These are phyloP conservation scores for Sanguinoderma infundibulare DNA, from an alignment of 1,284 basidiomycete species.

Conservation along the genomic window DNA sequence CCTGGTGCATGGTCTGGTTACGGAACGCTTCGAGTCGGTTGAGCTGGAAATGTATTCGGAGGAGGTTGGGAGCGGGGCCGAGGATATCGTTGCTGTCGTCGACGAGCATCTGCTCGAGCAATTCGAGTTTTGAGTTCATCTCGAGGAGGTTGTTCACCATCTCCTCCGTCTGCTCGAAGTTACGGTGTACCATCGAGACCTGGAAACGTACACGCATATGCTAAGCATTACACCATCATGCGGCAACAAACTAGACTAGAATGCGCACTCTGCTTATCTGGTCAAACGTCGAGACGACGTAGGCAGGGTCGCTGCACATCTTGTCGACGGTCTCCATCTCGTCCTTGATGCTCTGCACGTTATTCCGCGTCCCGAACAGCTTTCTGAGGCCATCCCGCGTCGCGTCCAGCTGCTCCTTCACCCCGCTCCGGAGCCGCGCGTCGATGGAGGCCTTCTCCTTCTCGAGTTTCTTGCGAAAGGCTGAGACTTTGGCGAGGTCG, in stretches of 20 bases:
- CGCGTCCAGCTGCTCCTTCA: slow-evolving; percentile 92
- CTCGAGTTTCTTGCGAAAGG: slow-evolving; percentile 92
- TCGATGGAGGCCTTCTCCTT: slow-evolving; percentile 98
- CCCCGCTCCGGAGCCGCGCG: slow-evolving; percentile 88
- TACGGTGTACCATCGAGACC: slow-evolving; percentile 95
- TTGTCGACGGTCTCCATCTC: slow-evolving; percentile 91
- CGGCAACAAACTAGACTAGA: not conserved
- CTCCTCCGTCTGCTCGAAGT: slow-evolving; percentile 94
- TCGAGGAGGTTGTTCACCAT: slow-evolving; percentile 93
- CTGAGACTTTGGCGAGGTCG: slow-evolving; percentile 88
- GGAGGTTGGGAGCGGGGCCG: slow-evolving; percentile 86
- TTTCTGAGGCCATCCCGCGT: slow-evolving; percentile 90
- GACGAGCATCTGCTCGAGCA: slow-evolving; percentile 80
- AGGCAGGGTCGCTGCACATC: slow-evolving; percentile 75
- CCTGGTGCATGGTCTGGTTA: slow-evolving; percentile 92
- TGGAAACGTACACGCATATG: slow-evolving; percentile 37
- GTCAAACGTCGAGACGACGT: slow-evolving; percentile 82
- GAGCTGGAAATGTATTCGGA: slow-evolving; percentile 91
- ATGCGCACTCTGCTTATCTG: slow-evolving; percentile 86
- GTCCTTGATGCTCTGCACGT: slow-evolving; percentile 89
- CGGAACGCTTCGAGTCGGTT: slow-evolving; percentile 91
- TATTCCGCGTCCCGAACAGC: slow-evolving; percentile 81
- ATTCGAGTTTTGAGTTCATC: slow-evolving; percentile 86
- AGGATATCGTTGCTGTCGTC: slow-evolving; percentile 75
- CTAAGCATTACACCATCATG: not conserved